Percentiles rank a stretch among this genome's conserved stretches.
These are phyloP conservation scores for Boletus reticulatus DNA, from an alignment of 768 basidiomycete species.

Conservation along the genomic window DNA sequence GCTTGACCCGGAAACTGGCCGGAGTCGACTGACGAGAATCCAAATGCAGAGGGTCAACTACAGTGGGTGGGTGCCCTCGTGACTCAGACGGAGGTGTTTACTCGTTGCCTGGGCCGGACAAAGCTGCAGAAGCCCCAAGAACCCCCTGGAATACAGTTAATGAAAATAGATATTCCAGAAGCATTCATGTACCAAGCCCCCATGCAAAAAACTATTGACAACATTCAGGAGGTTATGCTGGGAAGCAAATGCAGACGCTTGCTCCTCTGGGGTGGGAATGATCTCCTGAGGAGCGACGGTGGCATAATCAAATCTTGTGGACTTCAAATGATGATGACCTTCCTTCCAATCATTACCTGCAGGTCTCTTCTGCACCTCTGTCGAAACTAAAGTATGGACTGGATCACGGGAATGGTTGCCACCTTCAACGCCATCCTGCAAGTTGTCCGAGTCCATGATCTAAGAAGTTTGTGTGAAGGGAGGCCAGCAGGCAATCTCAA, in stretches of 20 bases:
- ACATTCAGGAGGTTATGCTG: background rate
- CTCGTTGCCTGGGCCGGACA: background rate
- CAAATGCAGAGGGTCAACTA: too few relatives aligned
- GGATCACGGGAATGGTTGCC: background rate
- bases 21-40: background rate
- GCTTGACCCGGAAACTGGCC: too few relatives aligned
- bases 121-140: background rate
- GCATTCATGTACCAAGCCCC: background rate
- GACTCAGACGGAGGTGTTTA: background rate
- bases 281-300: background rate
- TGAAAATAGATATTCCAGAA: too few relatives aligned
- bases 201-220: background rate
- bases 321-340: background rate
- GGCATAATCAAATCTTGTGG: background rate
- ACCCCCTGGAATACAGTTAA: too few relatives aligned
- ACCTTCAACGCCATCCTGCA: background rate
- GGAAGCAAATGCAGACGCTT: background rate
- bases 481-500: too few relatives aligned
- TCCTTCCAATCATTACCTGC: background rate
- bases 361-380: background rate
- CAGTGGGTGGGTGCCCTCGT: too few relatives aligned
- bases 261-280: background rate
- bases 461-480: too few relatives aligned
- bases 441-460: background rate
- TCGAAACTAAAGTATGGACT: too few relatives aligned